A percentile compares a stretch with the other conserved stretches of the same genome.
phyloP scores from a whole-genome alignment of 2,329 filamentous ascomycete genomes.

The Penicillium sp. region DNA sequence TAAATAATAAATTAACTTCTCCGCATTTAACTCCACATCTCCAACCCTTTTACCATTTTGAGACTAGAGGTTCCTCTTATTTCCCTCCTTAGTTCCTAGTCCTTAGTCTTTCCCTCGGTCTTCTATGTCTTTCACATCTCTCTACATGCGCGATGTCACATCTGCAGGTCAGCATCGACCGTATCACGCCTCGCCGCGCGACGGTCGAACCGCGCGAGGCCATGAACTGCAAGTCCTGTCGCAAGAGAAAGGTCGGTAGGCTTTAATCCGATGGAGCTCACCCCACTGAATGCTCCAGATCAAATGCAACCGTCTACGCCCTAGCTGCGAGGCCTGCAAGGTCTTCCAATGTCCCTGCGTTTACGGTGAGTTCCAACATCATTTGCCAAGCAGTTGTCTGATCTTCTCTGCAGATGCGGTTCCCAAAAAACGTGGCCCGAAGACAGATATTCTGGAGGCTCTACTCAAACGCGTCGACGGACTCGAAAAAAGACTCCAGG shows the following conservation, averaged over 20 bases:
- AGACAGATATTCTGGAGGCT: constrained; percentile 82
- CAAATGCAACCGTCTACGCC: constrained; percentile 81
- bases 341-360: constrained; percentile 84
- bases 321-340: constrained; percentile 81
- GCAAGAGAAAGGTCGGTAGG: constrained; percentile 72
- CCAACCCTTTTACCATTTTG: not conserved
- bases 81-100: not conserved
- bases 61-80: not conserved
- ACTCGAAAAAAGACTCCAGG: constrained; percentile 71
- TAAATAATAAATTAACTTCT: constrained; percentile 8
- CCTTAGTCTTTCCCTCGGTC: not conserved
- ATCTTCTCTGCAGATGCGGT: constrained; percentile 62
- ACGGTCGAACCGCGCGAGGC: constrained; percentile 75
- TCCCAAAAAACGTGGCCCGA: constrained; percentile 83
- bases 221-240: constrained; percentile 94
- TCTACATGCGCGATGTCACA: constrained; percentile 54
- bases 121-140: not conserved
- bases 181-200: constrained; percentile 64
- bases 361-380: constrained; percentile 61
- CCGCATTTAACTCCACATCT: constrained; percentile 19
- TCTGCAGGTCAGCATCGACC: constrained; percentile 75
- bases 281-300: constrained; percentile 53
- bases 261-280: constrained; percentile 3
- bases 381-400: constrained; percentile 10
- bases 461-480: constrained; percentile 80